phyloP scores from a whole-genome alignment of 805 yeast genomes.

The Ogataea siamensis region DNA sequence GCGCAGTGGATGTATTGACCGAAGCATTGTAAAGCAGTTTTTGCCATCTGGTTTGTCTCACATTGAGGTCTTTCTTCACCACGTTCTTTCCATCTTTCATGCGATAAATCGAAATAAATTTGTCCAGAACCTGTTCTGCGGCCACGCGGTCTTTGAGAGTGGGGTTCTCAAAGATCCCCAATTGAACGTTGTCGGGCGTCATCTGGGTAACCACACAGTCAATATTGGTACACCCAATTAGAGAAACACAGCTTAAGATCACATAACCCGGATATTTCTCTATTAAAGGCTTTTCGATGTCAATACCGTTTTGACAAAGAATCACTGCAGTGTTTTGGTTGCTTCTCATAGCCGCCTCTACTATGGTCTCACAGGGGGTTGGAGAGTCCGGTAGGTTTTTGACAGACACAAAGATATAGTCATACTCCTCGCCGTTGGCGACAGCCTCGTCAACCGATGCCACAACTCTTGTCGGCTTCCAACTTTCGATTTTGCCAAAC shows the following conservation, averaged over 20 bases:
- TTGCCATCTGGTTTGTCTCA: slow-evolving; percentile 39
- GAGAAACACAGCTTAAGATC: slow-evolving; percentile 38
- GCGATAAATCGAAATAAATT: slow-evolving; percentile 31
- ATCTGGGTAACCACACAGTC: slow-evolving; percentile 29
- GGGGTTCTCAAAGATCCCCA: slow-evolving; percentile 35
- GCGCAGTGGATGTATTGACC: slow-evolving; percentile 40
- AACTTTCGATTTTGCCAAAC: slow-evolving; percentile 51
- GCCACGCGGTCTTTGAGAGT: slow-evolving; percentile 21
- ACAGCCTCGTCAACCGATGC: slow-evolving; percentile 46
- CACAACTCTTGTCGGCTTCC: slow-evolving; percentile 52
- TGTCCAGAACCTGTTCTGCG: slow-evolving; percentile 24
- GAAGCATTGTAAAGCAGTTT: slow-evolving; percentile 45
- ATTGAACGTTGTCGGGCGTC: slow-evolving; percentile 32
- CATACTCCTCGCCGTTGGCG: slow-evolving; percentile 38
- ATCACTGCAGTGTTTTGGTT: slow-evolving; percentile 31
- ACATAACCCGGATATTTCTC: slow-evolving; percentile 33
- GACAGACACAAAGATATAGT: slow-evolving; percentile 55
- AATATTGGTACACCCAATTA: slow-evolving; percentile 32
- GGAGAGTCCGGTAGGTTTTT: slow-evolving; percentile 60
- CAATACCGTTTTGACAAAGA: slow-evolving; percentile 41
- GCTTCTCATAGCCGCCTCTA: slow-evolving; percentile 35
- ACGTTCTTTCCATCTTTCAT: slow-evolving; percentile 24
- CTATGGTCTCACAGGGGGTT: slow-evolving; percentile 41
- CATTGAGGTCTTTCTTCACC: slow-evolving; percentile 31
- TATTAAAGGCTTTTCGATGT: slow-evolving; percentile 37